phyloP scores from a whole-genome alignment of 2,329 filamentous ascomycete genomes.

The Periconia digitata region DNA sequence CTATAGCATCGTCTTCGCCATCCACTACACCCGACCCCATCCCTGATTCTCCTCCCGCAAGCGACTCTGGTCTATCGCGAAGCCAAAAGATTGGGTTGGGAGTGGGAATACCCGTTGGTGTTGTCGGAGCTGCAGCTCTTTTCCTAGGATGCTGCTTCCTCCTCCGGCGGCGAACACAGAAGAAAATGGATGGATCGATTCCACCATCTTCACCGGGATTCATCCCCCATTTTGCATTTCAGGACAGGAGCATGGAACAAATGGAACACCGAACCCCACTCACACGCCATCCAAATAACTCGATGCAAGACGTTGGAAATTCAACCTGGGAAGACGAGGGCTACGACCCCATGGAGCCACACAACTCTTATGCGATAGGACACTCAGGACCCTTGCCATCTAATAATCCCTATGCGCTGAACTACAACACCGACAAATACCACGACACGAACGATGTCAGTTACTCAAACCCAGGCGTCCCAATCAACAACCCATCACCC shows the following conservation, averaged over 20 bases:
- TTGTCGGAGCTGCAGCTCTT: slow-evolving; percentile 53
- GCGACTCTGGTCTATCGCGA: slow-evolving; percentile 22
- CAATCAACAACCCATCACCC: not conserved
- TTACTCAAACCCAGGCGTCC: slow-evolving; percentile 1
- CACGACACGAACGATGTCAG: not conserved
- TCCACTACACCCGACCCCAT: slow-evolving; percentile 17
- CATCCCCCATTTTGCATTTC: slow-evolving; percentile 39
- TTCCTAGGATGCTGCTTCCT: slow-evolving; percentile 29
- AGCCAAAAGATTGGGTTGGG: slow-evolving; percentile 38
- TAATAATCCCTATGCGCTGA: slow-evolving; percentile 5
- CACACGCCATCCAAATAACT: slow-evolving; percentile 11
- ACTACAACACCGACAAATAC: not conserved
- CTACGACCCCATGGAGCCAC: slow-evolving; percentile 16
- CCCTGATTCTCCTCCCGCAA: slow-evolving; percentile 17
- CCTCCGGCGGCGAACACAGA: slow-evolving; percentile 24
- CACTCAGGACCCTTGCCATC: not conserved
- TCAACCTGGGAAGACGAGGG: slow-evolving; percentile 32
- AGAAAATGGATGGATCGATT: slow-evolving; percentile 25
- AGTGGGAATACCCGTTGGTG: slow-evolving; percentile 56
- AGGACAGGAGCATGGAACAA: slow-evolving; percentile 25
- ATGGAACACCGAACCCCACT: slow-evolving; percentile 26
- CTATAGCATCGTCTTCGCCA: slow-evolving; percentile 7
- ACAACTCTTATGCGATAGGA: slow-evolving; percentile 5
- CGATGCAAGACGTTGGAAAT: slow-evolving; percentile 12
- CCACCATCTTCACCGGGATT: slow-evolving; percentile 40